Evolutionary conservation across 768 basidiomycete species (phyloP).

Genomic region (Podaxis sp.): DNA sequence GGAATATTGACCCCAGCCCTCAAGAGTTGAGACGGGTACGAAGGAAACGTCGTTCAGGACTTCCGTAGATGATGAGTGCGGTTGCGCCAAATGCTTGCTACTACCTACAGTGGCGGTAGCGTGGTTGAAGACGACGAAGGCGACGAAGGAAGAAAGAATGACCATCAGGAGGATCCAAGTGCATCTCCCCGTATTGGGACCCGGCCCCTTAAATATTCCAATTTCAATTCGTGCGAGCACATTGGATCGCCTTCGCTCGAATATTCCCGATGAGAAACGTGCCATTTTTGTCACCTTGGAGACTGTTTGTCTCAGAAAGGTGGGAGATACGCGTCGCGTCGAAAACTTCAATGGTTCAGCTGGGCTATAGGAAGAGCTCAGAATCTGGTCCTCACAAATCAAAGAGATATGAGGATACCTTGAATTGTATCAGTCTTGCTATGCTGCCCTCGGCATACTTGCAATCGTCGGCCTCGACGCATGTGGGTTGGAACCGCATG

Average conservation of each 20-base stretch:
- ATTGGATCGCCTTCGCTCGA: not conserved
- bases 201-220: not conserved
- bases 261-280: no score
- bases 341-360: not conserved
- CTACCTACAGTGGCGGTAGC: not conserved
- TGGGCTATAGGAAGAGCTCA: not conserved
- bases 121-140: not conserved
- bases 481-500: not conserved
- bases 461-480: not conserved
- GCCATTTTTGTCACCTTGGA: not conserved
- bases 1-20: conserved; percentile 60
- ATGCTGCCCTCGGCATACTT: not conserved
- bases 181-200: not conserved
- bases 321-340: not conserved
- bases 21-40: not conserved
- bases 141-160: not conserved
- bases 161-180: not conserved
- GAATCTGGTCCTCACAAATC: not conserved
- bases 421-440: not conserved
- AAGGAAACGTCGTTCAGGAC: not conserved
- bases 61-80: not conserved
- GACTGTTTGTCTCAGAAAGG: not conserved
- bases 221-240: not conserved
- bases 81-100: not conserved
- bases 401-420: not conserved